Conservation (phyloP, 73 alveolate genomes). For the Diophrys appendiculata region DNA sequence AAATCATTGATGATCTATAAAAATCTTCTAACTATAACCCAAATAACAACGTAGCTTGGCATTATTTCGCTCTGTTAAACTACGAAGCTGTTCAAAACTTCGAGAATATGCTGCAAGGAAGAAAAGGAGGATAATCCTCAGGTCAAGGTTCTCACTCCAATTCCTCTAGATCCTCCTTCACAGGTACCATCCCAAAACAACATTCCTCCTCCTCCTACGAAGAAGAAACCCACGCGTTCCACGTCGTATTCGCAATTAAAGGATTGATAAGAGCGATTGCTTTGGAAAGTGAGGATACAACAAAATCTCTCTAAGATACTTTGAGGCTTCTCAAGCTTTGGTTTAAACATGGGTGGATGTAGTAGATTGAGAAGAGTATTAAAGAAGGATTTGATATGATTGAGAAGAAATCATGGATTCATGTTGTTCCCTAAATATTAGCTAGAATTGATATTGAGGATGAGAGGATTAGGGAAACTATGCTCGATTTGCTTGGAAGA, state of each 20-base stretch:
- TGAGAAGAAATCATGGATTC: conserved; percentile 91
- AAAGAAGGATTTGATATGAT: conserved; percentile 81
- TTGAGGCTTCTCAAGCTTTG: conserved; percentile 86
- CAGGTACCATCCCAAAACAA: conserved; percentile 26
- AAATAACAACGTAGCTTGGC: conserved; percentile 89
- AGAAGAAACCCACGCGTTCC: conserved; percentile 52
- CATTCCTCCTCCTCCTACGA: conserved; percentile 11
- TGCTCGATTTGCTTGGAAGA: conserved; percentile 81
- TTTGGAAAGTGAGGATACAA: conserved; percentile 75
- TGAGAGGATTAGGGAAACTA: conserved; percentile 67
- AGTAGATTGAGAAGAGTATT: conserved; percentile 77
- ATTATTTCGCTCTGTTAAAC: conserved; percentile 80
- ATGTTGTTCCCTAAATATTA: conserved; percentile 95
- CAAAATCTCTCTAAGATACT: conserved; percentile 87
- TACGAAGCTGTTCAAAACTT: conserved; percentile 63
- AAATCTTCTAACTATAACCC: conserved; percentile 76
- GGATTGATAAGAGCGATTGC: conserved; percentile 87
- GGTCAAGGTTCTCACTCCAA: too few relatives aligned
- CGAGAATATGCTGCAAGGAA: conserved; percentile 3
- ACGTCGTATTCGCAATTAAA: conserved; percentile 87
- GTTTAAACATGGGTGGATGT: conserved; percentile 91
- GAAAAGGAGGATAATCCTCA: conserved; percentile 37
- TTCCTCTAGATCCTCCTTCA: too few relatives aligned
- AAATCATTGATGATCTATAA: conserved; percentile 70
- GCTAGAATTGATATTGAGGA: conserved; percentile 93